A percentile compares a stretch with the other conserved stretches of the same genome.
phyloP scores from a whole-genome alignment of 208 protist species.

The Wallacemonas sp. region DNA sequence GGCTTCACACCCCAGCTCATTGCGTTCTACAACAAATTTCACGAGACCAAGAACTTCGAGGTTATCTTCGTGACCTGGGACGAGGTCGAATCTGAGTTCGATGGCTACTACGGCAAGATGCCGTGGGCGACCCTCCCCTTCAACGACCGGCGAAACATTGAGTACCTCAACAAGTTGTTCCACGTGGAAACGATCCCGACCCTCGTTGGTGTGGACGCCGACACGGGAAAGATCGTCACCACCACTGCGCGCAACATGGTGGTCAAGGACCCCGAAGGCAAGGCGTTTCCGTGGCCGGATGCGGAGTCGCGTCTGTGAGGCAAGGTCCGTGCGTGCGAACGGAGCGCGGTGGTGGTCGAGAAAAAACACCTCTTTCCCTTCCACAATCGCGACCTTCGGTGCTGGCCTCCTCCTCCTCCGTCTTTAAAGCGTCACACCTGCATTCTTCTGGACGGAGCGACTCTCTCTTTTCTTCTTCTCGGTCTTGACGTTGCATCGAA shows the following conservation, averaged over 20 bases:
- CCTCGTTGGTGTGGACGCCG: conserved; percentile 33
- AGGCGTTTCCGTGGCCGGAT: conserved; percentile 32
- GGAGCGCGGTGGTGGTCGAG: no score
- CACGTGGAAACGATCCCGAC: conserved; percentile 33
- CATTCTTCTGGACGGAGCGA: no score
- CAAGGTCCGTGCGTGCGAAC: no score
- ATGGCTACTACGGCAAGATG: conserved; percentile 42
- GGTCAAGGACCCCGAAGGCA: conserved; percentile 34
- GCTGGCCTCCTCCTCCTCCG: no score
- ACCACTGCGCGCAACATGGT: conserved; percentile 24
- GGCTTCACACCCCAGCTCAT: conserved; percentile 57
- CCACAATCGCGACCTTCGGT: no score
- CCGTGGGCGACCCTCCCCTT: conserved; percentile 41
- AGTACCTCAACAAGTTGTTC: conserved; percentile 24
- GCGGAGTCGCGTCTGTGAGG: conserved; percentile 5
- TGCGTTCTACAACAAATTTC: conserved; percentile 47
- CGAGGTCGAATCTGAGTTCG: conserved; percentile 32
- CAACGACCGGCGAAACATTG: not conserved
- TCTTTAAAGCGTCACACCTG: no score
- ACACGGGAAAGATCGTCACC: conserved; percentile 31
- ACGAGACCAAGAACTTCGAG: conserved; percentile 47
- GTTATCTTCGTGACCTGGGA: conserved; percentile 50
- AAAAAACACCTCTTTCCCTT: no score
- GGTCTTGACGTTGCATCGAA: no score
- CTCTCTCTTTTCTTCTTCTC: not conserved